phyloP scores from a whole-genome alignment of 495 filamentous ascomycete species.

The Clohesyomyces aquaticus region DNA sequence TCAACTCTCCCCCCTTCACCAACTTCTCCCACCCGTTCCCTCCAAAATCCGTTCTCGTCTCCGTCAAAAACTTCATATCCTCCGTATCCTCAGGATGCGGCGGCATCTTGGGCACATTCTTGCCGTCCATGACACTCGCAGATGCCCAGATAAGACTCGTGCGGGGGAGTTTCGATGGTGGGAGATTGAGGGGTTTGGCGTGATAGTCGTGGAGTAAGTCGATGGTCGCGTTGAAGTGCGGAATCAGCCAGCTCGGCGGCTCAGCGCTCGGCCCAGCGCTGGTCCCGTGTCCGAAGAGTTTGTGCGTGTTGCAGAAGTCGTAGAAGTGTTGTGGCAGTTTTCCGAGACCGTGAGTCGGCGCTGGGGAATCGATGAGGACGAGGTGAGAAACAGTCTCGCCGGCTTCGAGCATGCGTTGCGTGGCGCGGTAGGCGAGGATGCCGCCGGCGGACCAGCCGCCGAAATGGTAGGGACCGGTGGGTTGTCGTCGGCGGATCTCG shows the following conservation, averaged over 20 bases:
- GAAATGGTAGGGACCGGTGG: constrained; percentile 68
- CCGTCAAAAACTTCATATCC: constrained; percentile 1
- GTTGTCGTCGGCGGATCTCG: constrained; percentile 67
- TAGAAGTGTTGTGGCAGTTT: background rate
- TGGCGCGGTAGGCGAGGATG: constrained; percentile 50
- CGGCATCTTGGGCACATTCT: background rate
- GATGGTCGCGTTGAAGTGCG: constrained; percentile 77
- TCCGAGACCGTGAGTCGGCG: background rate
- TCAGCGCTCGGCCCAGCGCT: constrained; percentile 63
- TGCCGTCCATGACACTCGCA: background rate
- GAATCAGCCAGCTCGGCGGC: constrained; percentile 76
- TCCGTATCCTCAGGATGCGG: background rate
- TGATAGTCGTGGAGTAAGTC: constrained; percentile 48
- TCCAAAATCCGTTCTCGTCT: background rate
- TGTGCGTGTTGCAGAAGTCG: background rate
- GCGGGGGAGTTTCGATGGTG: background rate
- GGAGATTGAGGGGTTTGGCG: background rate
- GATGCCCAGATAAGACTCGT: background rate
- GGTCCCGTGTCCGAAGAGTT: background rate
- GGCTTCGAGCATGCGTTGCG: constrained; percentile 45
- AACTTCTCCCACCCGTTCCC: background rate
- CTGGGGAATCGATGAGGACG: background rate
- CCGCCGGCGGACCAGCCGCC: constrained; percentile 62
- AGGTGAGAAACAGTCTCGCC: background rate
- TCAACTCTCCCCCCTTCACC: background rate